These are phyloP conservation scores for Citrullus amarus DNA, from an alignment of 306 rosid species.

Conservation along the genomic window DNA sequence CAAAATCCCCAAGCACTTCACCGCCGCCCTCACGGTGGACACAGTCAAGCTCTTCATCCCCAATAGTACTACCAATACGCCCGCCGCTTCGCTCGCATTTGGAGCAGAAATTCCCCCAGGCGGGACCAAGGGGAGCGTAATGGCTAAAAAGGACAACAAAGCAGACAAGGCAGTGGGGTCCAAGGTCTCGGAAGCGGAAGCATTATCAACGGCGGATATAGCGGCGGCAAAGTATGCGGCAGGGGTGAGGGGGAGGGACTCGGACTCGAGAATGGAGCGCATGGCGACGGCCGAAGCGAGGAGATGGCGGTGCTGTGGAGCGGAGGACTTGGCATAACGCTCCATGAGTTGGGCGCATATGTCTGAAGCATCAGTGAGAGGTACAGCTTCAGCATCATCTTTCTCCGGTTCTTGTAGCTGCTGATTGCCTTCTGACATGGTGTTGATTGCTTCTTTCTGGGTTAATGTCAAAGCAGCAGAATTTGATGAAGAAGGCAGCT, in stretches of 20 bases:
- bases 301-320: slow-evolving; percentile 85
- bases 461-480: background rate
- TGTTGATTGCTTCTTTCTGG: background rate
- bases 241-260: slow-evolving; percentile 63
- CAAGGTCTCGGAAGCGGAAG: slow-evolving; percentile 20
- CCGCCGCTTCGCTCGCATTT: slow-evolving; percentile 41
- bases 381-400: slow-evolving; percentile 19
- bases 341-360: slow-evolving; percentile 77
- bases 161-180: slow-evolving; percentile 55
- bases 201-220: slow-evolving; percentile 39
- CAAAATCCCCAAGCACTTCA: slow-evolving; percentile 71
- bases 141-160: slow-evolving; percentile 52
- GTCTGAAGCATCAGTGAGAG: slow-evolving; percentile 42
- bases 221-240: slow-evolving; percentile 63
- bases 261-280: slow-evolving; percentile 50
- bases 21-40: slow-evolving; percentile 47
- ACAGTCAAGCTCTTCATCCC: slow-evolving; percentile 37
- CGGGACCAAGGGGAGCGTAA: slow-evolving; percentile 45
- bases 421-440: slow-evolving; percentile 34
- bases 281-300: slow-evolving; percentile 71
- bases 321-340: slow-evolving; percentile 73
- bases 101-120: slow-evolving; percentile 17
- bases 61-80: slow-evolving; percentile 28
- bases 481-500: background rate
- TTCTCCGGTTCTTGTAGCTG: slow-evolving; percentile 8